These are phyloP conservation scores for Actinidia chinensis DNA, from an alignment of 179 eudicot genomes.

Conservation along the genomic window DNA sequence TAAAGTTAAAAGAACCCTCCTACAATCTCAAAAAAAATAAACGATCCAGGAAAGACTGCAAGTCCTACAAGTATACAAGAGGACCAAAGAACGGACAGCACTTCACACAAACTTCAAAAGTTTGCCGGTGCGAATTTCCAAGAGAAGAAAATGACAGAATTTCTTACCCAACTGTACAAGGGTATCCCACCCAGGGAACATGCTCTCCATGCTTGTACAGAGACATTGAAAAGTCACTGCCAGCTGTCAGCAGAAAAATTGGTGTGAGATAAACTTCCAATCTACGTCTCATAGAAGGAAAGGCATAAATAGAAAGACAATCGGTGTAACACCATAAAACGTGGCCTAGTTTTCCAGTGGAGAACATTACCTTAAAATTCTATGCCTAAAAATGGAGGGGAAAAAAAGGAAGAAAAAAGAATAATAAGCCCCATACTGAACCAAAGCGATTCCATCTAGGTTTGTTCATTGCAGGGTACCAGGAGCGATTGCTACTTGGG, in stretches of 20 bases:
- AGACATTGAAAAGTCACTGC: constrained; percentile 67
- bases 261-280: background rate
- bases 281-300: background rate
- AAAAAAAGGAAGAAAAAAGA: no score
- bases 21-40: background rate
- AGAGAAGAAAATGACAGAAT: constrained; percentile 9
- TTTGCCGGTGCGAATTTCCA: background rate
- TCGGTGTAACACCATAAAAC: background rate
- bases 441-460: background rate
- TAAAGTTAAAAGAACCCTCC: background rate
- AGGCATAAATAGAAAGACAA: background rate
- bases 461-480: background rate
- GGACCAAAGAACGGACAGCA: constrained; percentile 1
- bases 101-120: constrained; percentile 68
- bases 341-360: background rate
- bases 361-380: background rate
- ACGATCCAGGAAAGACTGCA: background rate
- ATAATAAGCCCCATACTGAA: background rate
- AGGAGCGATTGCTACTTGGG: background rate
- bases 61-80: background rate
- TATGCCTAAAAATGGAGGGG: background rate
- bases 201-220: constrained; percentile 76
- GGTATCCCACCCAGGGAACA: constrained; percentile 85
- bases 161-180: constrained; percentile 78
- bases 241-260: constrained; percentile 52